Evolutionary conservation across 2,329 filamentous ascomycete genomes (phyloP).

Genomic region (Zymoseptoria pseudotritici): DNA sequence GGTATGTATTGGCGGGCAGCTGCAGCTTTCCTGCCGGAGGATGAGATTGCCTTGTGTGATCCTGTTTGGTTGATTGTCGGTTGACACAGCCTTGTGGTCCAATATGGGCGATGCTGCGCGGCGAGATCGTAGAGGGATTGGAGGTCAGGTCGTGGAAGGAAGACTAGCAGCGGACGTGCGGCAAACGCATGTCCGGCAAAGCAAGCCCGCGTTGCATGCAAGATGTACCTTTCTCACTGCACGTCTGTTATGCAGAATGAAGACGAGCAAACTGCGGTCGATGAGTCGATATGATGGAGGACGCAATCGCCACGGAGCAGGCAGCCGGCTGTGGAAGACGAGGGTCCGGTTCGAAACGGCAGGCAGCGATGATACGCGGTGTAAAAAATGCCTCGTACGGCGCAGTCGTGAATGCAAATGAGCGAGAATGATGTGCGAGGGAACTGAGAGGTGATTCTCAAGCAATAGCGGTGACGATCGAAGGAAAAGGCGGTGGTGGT

Average conservation of each 20-base stretch:
- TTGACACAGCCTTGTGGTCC: not conserved
- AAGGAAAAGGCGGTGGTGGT: not conserved
- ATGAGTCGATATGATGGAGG: not conserved
- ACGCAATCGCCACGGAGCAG: not conserved
- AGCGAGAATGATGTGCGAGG: not conserved
- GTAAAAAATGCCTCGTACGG: not conserved
- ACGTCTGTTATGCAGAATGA: not conserved
- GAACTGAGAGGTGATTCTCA: not conserved
- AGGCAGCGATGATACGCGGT: too few relatives aligned
- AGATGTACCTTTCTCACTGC: not conserved
- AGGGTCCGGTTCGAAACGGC: not conserved
- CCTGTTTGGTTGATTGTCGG: not conserved
- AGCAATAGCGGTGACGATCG: not conserved
- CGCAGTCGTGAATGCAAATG: not conserved
- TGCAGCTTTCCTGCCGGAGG: not conserved
- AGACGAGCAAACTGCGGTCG: not conserved
- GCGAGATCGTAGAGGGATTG: not conserved
- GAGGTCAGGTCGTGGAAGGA: not conserved
- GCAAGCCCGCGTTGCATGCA: not conserved
- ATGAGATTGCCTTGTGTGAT: not conserved
- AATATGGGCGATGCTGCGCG: not conserved
- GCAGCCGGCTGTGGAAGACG: not conserved
- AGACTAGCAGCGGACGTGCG: not conserved
- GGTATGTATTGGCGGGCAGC: not conserved
- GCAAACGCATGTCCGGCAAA: not conserved